Evolutionary conservation across 345 rosid species (phyloP), one percentile per base, ranked within the genome.

Genomic region (Moringa oleifera): DNA sequence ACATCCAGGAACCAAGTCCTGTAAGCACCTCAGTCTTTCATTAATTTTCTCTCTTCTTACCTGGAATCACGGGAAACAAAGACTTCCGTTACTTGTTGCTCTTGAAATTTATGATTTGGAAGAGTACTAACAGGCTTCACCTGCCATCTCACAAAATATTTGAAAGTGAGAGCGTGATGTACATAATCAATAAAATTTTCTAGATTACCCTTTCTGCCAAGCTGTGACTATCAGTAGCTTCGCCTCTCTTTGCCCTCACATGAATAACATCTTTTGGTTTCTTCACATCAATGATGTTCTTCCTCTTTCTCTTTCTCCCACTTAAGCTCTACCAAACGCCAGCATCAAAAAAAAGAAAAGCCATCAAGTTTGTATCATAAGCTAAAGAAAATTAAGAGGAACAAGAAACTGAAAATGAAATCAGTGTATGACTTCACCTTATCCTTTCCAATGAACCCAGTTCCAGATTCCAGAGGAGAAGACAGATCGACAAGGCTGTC

Each of bases 201-300:
- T 2, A 28, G 41, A 24, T 37, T 75, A 85, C 88, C 84, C 88
- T 80, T 75, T 85, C 88, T 11, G 91, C 85, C 58, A 85, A 69
- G 63, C 90, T 85, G 67, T 85, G 90, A 61, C 85, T 82, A 64
- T 82, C 91, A 47, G 91, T 85, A 67, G 91, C 91, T 81, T 85
- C 86, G 50, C 91, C 91, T 74, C 91, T 68, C 74, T 77, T 85
- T 16, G 91, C 91, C 68, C 88, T 82, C 19, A 85, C 86, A 81
- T 80, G 88, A 55, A 85, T 63, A 7, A 85, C 86, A 71, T 75
- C 85, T 54, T 68, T 69, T 56, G 68, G 75, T 50, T 78, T 74
- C 53, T 72, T 65, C 50, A 61, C 21, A 58, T 63, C 62, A 16
- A 58, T 65, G 53, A 54, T 66, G 33, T 1, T 31, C 49, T 61